Evolutionary conservation across 139 green algal species (phyloP).

Genomic region (Pleodorina starrii): DNA sequence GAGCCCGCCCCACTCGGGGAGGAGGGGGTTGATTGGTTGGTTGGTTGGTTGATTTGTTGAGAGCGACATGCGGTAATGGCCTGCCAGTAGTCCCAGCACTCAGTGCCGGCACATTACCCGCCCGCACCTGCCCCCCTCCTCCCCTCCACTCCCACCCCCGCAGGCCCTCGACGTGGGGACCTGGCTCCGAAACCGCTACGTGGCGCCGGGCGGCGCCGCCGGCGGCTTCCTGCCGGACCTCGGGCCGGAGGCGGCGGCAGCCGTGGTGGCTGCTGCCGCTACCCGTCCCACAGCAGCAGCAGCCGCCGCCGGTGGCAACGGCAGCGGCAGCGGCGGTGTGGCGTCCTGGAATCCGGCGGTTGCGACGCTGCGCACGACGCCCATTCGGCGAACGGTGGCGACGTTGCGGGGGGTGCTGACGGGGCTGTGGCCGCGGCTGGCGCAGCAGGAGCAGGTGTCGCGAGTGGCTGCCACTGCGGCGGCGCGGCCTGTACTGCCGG

Average conservation of each 20-base stretch:
- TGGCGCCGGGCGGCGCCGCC: constrained; percentile 1
- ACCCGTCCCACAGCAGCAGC: background rate
- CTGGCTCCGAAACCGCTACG: constrained; percentile 74
- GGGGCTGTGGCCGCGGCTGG: constrained; percentile 69
- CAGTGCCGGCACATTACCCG: too few species aligned
- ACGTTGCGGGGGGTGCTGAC: constrained; percentile 76
- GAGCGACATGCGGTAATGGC: too few species aligned
- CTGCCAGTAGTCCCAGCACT: too few species aligned
- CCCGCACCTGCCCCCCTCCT: too few species aligned
- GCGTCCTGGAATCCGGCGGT: background rate
- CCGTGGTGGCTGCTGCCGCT: background rate
- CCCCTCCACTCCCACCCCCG: too few species aligned
- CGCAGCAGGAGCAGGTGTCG: background rate
- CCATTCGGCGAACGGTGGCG: constrained; percentile 68
- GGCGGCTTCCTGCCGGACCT: constrained; percentile 60
- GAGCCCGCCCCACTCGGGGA: too few species aligned
- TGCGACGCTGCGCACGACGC: constrained; percentile 61
- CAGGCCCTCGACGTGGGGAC: constrained; percentile 68
- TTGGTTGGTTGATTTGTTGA: too few species aligned
- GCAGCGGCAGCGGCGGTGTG: too few species aligned
- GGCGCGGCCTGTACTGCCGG: background rate
- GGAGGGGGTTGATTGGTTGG: too few species aligned
- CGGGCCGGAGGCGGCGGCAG: background rate
- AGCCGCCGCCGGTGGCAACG: too few species aligned
- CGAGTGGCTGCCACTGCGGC: background rate